Conservation (phyloP, 2,329 filamentous ascomycete species). For the Aspergillus neoniger region DNA sequence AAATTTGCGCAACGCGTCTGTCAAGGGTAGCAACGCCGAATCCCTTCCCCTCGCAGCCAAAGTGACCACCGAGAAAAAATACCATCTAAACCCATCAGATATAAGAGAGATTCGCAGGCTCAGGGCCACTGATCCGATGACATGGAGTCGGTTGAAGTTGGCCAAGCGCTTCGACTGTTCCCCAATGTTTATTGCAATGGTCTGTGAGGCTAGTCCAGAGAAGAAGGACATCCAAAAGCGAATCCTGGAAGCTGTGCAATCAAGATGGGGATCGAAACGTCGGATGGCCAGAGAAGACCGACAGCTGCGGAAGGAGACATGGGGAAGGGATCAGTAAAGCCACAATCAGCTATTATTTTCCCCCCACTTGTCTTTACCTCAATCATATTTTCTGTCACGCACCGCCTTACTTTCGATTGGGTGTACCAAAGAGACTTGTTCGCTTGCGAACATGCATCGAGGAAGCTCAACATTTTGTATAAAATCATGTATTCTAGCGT, state of each 20-base stretch:
- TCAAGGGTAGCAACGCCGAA: slow-evolving; percentile 23
- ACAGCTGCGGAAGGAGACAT: slow-evolving; percentile 59
- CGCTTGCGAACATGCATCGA: not conserved
- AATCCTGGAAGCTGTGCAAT: slow-evolving; percentile 56
- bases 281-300: slow-evolving; percentile 63
- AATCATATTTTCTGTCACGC: not conserved
- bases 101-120: slow-evolving; percentile 62
- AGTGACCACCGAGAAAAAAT: slow-evolving; percentile 57
- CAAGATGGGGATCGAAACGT: slow-evolving; percentile 62
- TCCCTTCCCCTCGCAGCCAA: slow-evolving; percentile 54
- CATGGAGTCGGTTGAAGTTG: slow-evolving; percentile 61
- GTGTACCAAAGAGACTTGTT: not conserved
- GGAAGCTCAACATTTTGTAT: slow-evolving; percentile 2
- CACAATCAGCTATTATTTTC: not conserved
- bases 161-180: slow-evolving; percentile 66
- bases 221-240: slow-evolving; percentile 51
- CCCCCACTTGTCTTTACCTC: not conserved
- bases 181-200: slow-evolving; percentile 63
- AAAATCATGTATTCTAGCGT: slow-evolving; percentile 5
- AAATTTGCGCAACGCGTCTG: slow-evolving; percentile 44
- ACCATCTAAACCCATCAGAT: slow-evolving; percentile 60
- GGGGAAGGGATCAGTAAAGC: slow-evolving; percentile 59
- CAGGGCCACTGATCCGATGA: slow-evolving; percentile 56
- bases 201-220: slow-evolving; percentile 55
- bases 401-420: not conserved